These are phyloP conservation scores for Aspergillus quadricinctus DNA, from an alignment of 2,329 filamentous ascomycete species.

Conservation along the genomic window DNA sequence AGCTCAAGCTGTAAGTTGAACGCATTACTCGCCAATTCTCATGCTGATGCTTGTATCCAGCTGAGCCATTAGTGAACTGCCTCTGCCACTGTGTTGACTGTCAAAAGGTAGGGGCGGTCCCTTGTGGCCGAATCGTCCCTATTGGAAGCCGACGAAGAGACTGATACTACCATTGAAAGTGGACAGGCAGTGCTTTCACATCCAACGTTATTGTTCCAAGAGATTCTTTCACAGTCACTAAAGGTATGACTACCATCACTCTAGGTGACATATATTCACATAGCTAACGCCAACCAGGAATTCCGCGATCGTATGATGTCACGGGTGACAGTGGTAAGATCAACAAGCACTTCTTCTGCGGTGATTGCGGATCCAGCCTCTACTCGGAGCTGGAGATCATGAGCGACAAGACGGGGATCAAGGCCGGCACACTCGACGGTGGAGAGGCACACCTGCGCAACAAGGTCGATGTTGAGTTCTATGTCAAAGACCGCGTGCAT, in stretches of 20 bases:
- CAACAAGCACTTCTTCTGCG: constrained; percentile 55
- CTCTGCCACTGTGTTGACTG: constrained; percentile 54
- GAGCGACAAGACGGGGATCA: constrained; percentile 48
- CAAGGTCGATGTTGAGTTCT: constrained; percentile 50
- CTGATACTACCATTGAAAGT: constrained; percentile 23
- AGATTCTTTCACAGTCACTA: constrained; percentile 45
- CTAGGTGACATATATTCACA: neutral
- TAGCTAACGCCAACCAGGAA: constrained; percentile 29
- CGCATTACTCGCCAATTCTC: neutral
- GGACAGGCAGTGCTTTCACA: constrained; percentile 53
- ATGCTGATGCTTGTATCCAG: constrained; percentile 11
- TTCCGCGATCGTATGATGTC: constrained; percentile 46
- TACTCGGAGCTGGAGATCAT: constrained; percentile 53
- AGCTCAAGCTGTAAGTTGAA: constrained; percentile 21
- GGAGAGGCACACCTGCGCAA: constrained; percentile 42
- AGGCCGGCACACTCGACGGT: constrained; percentile 50
- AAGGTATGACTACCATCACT: constrained; percentile 32
- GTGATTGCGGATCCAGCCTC: constrained; percentile 48
- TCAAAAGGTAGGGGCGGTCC: constrained; percentile 43
- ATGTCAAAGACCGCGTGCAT: constrained; percentile 46
- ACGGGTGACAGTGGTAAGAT: constrained; percentile 49
- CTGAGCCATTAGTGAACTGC: constrained; percentile 40
- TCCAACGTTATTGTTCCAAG: constrained; percentile 51
- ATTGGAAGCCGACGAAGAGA: neutral
- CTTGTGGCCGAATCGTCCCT: neutral